Percentiles rank a stretch among this genome's conserved stretches.
phyloP scores from a whole-genome alignment of 2,329 filamentous ascomycete genomes.

The Colletotrichum brevisporum region DNA sequence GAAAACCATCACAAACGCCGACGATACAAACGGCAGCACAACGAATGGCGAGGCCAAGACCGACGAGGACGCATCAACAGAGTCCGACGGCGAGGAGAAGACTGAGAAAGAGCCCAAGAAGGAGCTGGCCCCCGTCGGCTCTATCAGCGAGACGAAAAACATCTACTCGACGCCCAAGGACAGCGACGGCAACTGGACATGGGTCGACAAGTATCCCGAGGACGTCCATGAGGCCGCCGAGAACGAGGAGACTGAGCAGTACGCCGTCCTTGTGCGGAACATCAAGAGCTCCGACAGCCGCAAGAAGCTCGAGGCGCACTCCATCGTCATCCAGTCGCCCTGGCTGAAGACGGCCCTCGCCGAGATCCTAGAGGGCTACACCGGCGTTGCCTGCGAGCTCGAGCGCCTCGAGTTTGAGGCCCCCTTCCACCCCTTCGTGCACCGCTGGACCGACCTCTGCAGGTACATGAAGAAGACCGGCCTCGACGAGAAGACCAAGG shows the following conservation, averaged over 20 bases:
- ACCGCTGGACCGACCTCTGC: slow-evolving; percentile 70
- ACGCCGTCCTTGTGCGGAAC: slow-evolving; percentile 72
- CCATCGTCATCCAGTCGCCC: slow-evolving; percentile 75
- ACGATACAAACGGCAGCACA: not conserved
- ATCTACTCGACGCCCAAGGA: slow-evolving; percentile 61
- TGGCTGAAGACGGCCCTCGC: slow-evolving; percentile 70
- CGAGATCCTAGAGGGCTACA: slow-evolving; percentile 69
- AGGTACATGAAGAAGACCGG: slow-evolving; percentile 56
- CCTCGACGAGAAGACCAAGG: slow-evolving; percentile 59
- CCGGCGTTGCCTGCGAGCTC: slow-evolving; percentile 71
- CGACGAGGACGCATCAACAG: slow-evolving; percentile 39
- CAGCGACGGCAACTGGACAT: slow-evolving; percentile 64
- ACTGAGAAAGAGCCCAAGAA: slow-evolving; percentile 44
- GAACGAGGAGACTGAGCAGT: slow-evolving; percentile 73
- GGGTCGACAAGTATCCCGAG: slow-evolving; percentile 69
- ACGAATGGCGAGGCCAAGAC: slow-evolving; percentile 23
- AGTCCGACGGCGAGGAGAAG: slow-evolving; percentile 38
- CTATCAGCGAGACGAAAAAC: slow-evolving; percentile 57
- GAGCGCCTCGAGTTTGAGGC: slow-evolving; percentile 72
- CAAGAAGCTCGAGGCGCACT: slow-evolving; percentile 73
- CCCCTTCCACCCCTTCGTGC: slow-evolving; percentile 75
- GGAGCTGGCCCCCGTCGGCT: slow-evolving; percentile 48
- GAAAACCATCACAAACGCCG: too few relatives aligned
- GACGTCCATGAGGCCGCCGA: slow-evolving; percentile 70
- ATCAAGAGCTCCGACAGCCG: slow-evolving; percentile 69